These are phyloP conservation scores for Evansstolkia leycettana DNA, from an alignment of 495 filamentous ascomycete genomes.

Conservation along the genomic window DNA sequence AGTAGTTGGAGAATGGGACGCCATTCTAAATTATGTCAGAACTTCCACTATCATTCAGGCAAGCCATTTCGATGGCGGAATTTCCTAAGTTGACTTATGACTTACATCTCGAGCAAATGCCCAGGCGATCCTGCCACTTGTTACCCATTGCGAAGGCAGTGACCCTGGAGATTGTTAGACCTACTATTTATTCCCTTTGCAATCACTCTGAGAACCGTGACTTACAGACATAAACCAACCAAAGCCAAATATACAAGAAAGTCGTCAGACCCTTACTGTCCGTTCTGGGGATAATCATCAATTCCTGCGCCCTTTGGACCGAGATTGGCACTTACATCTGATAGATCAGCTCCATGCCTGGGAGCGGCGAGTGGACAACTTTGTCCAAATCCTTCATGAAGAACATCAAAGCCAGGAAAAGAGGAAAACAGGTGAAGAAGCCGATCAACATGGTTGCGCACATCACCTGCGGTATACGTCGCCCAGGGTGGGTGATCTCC, in stretches of 20 bases:
- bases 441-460: conserved; percentile 25
- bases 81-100: too few relatives aligned
- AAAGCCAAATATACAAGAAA: conserved; percentile 14
- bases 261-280: conserved; percentile 8
- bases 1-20: conserved; percentile 8
- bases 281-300: conserved; percentile 1
- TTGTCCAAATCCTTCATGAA: conserved; percentile 17
- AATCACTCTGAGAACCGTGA: background rate
- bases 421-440: conserved; percentile 18
- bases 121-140: conserved; percentile 27
- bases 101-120: conserved; percentile 27
- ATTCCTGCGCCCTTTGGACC: background rate
- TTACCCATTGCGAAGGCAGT: conserved; percentile 17
- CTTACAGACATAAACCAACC: conserved; percentile 12
- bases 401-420: conserved; percentile 23
- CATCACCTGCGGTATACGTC: conserved; percentile 21
- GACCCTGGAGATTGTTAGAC: conserved; percentile 4
- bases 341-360: conserved; percentile 15
- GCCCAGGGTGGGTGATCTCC: conserved; percentile 19
- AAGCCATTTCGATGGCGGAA: too few relatives aligned
- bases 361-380: conserved; percentile 10
- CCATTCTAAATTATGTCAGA: background rate
- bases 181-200: background rate
- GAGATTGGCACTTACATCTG: conserved; percentile 14
- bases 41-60: conserved; percentile 2